Percentiles rank a stretch among this genome's conserved stretches.
phyloP scores from a whole-genome alignment of 768 basidiomycete genomes.

The Phlegmacium glaucopus region DNA sequence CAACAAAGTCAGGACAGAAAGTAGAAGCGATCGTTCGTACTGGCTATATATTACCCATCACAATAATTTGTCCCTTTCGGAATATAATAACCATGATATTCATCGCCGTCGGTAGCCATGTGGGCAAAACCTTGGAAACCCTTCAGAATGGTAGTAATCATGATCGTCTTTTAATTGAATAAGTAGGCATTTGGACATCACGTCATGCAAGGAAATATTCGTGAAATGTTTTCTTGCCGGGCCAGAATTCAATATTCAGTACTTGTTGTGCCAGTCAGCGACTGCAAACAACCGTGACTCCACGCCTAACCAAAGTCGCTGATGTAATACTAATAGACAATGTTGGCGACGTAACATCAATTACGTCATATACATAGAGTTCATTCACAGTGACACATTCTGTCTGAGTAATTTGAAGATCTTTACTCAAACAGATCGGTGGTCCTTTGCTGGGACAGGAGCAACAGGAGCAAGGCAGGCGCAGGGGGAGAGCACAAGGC shows the following conservation, averaged over 20 bases:
- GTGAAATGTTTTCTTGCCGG: constrained; percentile 48
- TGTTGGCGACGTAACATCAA: no score
- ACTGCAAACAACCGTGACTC: no score
- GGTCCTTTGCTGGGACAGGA: constrained; percentile 29
- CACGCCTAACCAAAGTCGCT: no score
- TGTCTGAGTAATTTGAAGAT: constrained; percentile 51
- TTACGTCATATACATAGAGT: no score
- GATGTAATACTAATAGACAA: no score
- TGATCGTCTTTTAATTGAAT: constrained; percentile 33
- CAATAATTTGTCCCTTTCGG: constrained; percentile 31
- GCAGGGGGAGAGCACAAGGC: no score
- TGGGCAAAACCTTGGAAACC: constrained; percentile 23
- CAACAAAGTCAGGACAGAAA: not conserved
- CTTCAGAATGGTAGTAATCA: not conserved
- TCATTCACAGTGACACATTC: no score
- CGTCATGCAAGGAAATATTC: constrained; percentile 44
- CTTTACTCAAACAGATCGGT: constrained; percentile 54
- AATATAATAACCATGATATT: constrained; percentile 35
- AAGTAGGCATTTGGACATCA: constrained; percentile 38
- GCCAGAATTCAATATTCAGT: no score
- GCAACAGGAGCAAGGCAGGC: no score
- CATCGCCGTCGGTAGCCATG: constrained; percentile 30
- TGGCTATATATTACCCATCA: constrained; percentile 12
- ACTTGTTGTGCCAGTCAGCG: no score
- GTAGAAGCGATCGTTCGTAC: not conserved